Percentiles rank a stretch among this genome's conserved stretches.
Evolutionary conservation across 441 rosid genomes (phyloP).

Genomic region (Metrosideros polymorpha): DNA sequence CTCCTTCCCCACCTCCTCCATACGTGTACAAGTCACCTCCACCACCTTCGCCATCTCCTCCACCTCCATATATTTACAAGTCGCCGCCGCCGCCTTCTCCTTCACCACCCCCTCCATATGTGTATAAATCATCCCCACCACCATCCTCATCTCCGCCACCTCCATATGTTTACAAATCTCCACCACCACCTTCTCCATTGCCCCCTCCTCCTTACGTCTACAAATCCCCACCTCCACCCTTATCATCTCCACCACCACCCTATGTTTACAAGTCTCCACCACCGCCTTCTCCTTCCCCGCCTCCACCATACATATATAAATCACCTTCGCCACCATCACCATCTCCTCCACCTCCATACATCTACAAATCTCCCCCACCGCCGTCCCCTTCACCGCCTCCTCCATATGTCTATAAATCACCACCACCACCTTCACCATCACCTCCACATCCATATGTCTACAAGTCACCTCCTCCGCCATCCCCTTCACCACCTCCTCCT

Average conservation of each 20-base stretch:
- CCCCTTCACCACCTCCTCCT: background rate
- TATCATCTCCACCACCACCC: background rate
- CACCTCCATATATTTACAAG: background rate
- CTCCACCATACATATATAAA: background rate
- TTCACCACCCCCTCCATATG: background rate
- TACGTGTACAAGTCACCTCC: background rate
- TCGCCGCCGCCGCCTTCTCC: fast-evolving
- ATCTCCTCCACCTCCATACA: background rate
- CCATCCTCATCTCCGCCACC: background rate
- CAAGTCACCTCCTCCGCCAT: background rate
- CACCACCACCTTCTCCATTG: background rate
- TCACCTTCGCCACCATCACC: fast-evolving
- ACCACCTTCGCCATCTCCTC: background rate
- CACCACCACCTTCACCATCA: background rate
- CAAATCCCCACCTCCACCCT: fast-evolving
- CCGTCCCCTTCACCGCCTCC: fast-evolving
- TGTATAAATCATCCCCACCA: background rate
- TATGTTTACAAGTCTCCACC: background rate
- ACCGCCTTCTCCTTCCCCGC: background rate
- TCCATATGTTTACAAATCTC: background rate
- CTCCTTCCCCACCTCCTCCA: background rate
- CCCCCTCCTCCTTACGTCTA: background rate
- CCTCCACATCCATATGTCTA: background rate
- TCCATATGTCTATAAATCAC: background rate
- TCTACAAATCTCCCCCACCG: fast-evolving